A percentile compares a stretch with the other conserved stretches of the same genome.
Evolutionary conservation across 371 early-diverging fungal genomes (phyloP).

Genomic region (Rhizopus stolonifer): DNA sequence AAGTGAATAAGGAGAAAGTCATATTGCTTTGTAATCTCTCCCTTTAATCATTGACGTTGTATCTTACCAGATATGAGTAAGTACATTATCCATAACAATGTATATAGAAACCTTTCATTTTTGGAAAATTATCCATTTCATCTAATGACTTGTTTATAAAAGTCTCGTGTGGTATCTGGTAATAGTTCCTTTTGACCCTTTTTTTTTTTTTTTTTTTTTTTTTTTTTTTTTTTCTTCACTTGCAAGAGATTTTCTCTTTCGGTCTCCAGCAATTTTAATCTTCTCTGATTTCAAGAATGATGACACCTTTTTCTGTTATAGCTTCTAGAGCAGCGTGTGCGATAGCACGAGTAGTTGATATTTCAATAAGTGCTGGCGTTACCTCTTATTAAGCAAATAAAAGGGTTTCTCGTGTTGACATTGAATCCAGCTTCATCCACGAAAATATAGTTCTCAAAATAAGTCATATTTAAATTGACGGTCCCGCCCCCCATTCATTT

Average conservation of each 20-base stretch:
- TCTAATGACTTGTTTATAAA: constrained; percentile 2
- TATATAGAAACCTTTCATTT: neutral
- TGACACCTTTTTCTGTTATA: neutral
- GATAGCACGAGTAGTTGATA: constrained; percentile 13
- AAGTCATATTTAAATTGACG: too few species aligned
- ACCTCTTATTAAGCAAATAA: constrained; percentile 9
- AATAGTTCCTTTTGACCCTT: constrained; percentile 2
- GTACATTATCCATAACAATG: too few species aligned
- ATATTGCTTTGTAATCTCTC: constrained; percentile 3
- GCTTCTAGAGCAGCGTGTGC: constrained; percentile 14
- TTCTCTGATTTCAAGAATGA: too few species aligned
- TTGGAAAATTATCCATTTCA: constrained; percentile 8
- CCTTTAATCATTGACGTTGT: neutral
- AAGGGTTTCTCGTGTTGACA: constrained; percentile 12
- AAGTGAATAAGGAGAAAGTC: constrained; percentile 20
- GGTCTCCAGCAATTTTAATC: too few species aligned
- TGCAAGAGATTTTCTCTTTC: too few species aligned
- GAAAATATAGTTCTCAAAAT: constrained; percentile 15
- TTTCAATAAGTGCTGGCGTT: constrained; percentile 17
- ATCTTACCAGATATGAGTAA: too few species aligned
- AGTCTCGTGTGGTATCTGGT: constrained; percentile 7
- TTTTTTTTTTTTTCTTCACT: too few species aligned
- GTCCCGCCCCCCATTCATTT: too few species aligned
- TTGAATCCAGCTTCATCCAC: constrained; percentile 18
- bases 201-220: too few species aligned